Evolutionary conservation across 148 eudicot species (phyloP).

Genomic region (Chenopodium quinoa): DNA sequence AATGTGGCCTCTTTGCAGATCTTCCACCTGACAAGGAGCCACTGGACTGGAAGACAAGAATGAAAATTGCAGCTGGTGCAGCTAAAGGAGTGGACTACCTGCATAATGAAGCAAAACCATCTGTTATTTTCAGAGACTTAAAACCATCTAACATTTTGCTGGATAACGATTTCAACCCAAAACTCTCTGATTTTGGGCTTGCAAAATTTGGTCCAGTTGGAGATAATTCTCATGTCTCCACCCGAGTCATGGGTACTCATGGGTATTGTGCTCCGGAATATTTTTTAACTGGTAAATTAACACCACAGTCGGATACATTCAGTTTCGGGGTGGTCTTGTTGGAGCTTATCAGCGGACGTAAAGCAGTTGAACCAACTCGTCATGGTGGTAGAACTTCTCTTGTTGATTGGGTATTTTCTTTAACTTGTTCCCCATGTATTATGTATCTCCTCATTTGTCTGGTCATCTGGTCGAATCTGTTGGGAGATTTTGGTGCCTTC

Average conservation of each 20-base stretch:
- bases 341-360: slow-evolving; percentile 63
- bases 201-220: slow-evolving; percentile 70
- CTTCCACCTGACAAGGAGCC: slow-evolving; percentile 45
- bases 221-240: slow-evolving; percentile 61
- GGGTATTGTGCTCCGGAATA: slow-evolving; percentile 91
- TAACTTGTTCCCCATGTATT: not conserved
- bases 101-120: slow-evolving; percentile 57
- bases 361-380: slow-evolving; percentile 34
- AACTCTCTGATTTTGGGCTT: slow-evolving; percentile 73
- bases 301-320: slow-evolving; percentile 56
- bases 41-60: slow-evolving; percentile 58
- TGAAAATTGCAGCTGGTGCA: slow-evolving; percentile 57
- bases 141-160: slow-evolving; percentile 69
- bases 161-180: slow-evolving; percentile 53
- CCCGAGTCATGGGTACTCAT: slow-evolving; percentile 74
- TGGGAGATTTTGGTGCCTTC: not conserved
- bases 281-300: slow-evolving; percentile 52
- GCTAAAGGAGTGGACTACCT: slow-evolving; percentile 70
- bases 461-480: not conserved
- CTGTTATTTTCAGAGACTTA: slow-evolving; percentile 67
- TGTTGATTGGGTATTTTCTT: slow-evolving; percentile 33
- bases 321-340: slow-evolving; percentile 73
- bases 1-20: slow-evolving; percentile 23
- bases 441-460: not conserved
- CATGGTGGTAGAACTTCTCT: slow-evolving; percentile 26